Conservation (phyloP, 805 yeast species). For the Kluyveromyces wickerhamii region DNA sequence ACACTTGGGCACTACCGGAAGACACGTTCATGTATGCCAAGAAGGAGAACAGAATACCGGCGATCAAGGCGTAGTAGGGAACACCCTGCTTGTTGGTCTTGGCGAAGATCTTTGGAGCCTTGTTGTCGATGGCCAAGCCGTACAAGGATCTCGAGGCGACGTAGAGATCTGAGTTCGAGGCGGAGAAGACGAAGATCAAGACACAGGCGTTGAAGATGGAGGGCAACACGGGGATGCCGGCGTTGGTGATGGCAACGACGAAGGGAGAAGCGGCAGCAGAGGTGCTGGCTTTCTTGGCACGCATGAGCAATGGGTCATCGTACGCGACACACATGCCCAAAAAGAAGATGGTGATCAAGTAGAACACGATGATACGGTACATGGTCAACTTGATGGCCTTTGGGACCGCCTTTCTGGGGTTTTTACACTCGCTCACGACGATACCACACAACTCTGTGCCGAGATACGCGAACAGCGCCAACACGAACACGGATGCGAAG, state of each 20-base stretch:
- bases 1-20: constrained; percentile 46
- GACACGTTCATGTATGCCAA: constrained; percentile 67
- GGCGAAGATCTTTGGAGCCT: constrained; percentile 63
- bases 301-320: constrained; percentile 42
- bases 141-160: constrained; percentile 70
- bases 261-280: constrained; percentile 76
- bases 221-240: constrained; percentile 59
- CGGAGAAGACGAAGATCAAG: constrained; percentile 68
- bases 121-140: constrained; percentile 63
- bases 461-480: constrained; percentile 61
- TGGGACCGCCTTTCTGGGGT: constrained; percentile 63
- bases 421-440: constrained; percentile 65
- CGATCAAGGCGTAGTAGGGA: constrained; percentile 49
- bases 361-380: constrained; percentile 60
- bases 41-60: constrained; percentile 47
- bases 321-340: constrained; percentile 64
- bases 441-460: constrained; percentile 68
- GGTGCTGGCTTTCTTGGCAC: constrained; percentile 42
- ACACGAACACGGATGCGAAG: constrained; percentile 53
- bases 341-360: constrained; percentile 51
- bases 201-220: constrained; percentile 74
- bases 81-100: constrained; percentile 63
- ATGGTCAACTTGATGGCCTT: constrained; percentile 63
- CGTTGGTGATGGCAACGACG: constrained; percentile 64
- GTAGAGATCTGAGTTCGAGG: constrained; percentile 72